A percentile compares a stretch with the other conserved stretches of the same genome.
Conservation (phyloP, 495 filamentous ascomycete genomes). For the Penicillium riverlandense region DNA sequence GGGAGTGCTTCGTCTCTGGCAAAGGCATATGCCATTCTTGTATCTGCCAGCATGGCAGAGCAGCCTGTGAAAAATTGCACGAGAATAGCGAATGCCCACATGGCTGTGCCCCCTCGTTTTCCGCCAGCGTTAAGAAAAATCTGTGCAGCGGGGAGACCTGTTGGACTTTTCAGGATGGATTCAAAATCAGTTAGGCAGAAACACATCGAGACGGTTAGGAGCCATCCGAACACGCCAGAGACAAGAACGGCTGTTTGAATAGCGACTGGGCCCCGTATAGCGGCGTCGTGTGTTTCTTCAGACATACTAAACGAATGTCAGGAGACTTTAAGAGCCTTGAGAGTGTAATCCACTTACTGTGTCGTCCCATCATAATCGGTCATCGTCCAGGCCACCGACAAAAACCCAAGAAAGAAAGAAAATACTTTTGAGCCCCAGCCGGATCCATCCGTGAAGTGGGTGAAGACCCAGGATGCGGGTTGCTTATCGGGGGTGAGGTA, state of each 20-base stretch:
- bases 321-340: neutral
- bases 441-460: constrained; percentile 57
- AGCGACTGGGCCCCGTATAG: constrained; percentile 56
- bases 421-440: constrained; percentile 59
- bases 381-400: constrained; percentile 71
- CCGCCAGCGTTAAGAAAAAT: constrained; percentile 67
- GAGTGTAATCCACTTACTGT: constrained; percentile 37
- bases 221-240: constrained; percentile 57
- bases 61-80: constrained; percentile 69
- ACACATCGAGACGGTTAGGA: constrained; percentile 60
- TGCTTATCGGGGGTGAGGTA: constrained; percentile 58
- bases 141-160: constrained; percentile 61
- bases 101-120: constrained; percentile 49
- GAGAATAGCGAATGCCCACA: constrained; percentile 65
- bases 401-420: constrained; percentile 61
- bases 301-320: constrained; percentile 45
- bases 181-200: constrained; percentile 65
- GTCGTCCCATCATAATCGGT: constrained; percentile 72
- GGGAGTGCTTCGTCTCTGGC: constrained; percentile 62
- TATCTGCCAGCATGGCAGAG: constrained; percentile 63
- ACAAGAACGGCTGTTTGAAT: constrained; percentile 58
- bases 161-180: constrained; percentile 50
- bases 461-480: constrained; percentile 59
- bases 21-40: constrained; percentile 68
- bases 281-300: constrained; percentile 67